These are phyloP conservation scores for Calonectria multiphialidica DNA, from an alignment of 2,329 filamentous ascomycete species.

Conservation along the genomic window DNA sequence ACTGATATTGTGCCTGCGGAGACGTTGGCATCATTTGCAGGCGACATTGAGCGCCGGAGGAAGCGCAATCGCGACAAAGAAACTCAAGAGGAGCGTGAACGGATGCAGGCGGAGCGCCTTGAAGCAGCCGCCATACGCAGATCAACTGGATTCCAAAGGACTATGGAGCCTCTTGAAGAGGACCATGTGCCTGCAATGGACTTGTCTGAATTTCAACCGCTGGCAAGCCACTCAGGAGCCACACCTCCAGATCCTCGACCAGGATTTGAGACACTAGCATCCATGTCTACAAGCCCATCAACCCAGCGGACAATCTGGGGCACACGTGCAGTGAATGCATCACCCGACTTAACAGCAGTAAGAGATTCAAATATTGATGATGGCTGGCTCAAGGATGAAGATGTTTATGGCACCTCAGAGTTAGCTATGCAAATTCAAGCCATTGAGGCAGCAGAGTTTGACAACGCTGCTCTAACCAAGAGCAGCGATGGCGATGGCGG, in stretches of 20 bases:
- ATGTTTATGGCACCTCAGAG: conserved; percentile 74
- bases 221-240: conserved; percentile 63
- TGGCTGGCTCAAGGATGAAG: conserved; percentile 88
- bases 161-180: conserved; percentile 53
- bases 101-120: conserved; percentile 82
- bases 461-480: conserved; percentile 24
- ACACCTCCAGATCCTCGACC: conserved; percentile 69
- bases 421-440: conserved; percentile 70
- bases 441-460: conserved; percentile 55
- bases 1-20: conserved; percentile 85
- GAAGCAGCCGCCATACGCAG: conserved; percentile 78
- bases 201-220: conserved; percentile 74
- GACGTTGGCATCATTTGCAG: conserved; percentile 79
- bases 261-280: conserved; percentile 77
- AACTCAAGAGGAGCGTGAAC: conserved; percentile 86
- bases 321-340: conserved; percentile 76
- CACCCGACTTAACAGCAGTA: conserved; percentile 63
- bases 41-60: conserved; percentile 81
- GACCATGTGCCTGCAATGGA: conserved; percentile 57
- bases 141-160: conserved; percentile 54
- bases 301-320: conserved; percentile 90
- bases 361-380: conserved; percentile 65
- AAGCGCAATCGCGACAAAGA: conserved; percentile 87
- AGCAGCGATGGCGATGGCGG: conserved; percentile 37
- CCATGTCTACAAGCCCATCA: conserved; percentile 84